These are phyloP conservation scores for Phaffomyces thermotolerans DNA, from an alignment of 805 yeast species.

Conservation along the genomic window DNA sequence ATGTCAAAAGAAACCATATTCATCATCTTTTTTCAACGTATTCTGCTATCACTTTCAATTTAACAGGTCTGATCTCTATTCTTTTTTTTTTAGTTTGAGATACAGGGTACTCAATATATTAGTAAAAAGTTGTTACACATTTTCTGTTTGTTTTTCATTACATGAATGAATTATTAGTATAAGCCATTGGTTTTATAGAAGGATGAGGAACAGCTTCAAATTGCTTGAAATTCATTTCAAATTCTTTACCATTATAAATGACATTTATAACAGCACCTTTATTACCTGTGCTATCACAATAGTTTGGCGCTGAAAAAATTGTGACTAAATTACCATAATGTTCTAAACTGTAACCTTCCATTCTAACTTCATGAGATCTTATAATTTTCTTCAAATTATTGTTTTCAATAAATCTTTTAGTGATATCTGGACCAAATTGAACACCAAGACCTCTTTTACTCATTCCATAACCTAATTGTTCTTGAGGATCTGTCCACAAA, in stretches of 20 bases:
- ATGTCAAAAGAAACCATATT: no score
- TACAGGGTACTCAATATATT: no score
- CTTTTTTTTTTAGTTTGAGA: no score
- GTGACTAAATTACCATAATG: conserved; percentile 84
- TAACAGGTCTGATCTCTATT: no score
- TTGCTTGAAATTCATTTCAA: conserved; percentile 46
- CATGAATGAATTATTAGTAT: conserved; percentile 36
- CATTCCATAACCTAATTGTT: conserved; percentile 67
- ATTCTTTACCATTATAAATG: conserved; percentile 26
- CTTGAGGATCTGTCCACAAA: conserved; percentile 96
- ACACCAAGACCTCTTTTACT: conserved; percentile 93
- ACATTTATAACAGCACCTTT: conserved; percentile 84
- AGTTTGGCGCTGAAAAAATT: conserved; percentile 97
- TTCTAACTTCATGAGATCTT: conserved; percentile 92
- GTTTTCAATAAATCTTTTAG: conserved; percentile 63
- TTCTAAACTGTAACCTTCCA: conserved; percentile 83
- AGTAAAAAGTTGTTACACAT: no score
- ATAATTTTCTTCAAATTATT: conserved; percentile 75
- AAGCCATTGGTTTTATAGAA: conserved; percentile 90
- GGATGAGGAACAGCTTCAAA: conserved; percentile 89
- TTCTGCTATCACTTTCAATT: no score
- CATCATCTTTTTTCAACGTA: no score
- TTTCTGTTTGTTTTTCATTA: not conserved
- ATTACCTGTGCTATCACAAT: conserved; percentile 90
- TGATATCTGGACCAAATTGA: conserved; percentile 95